A percentile compares a stretch with the other conserved stretches of the same genome.
These are phyloP conservation scores for Beta vulgaris DNA, from an alignment of 148 eudicot genomes.

Conservation along the genomic window DNA sequence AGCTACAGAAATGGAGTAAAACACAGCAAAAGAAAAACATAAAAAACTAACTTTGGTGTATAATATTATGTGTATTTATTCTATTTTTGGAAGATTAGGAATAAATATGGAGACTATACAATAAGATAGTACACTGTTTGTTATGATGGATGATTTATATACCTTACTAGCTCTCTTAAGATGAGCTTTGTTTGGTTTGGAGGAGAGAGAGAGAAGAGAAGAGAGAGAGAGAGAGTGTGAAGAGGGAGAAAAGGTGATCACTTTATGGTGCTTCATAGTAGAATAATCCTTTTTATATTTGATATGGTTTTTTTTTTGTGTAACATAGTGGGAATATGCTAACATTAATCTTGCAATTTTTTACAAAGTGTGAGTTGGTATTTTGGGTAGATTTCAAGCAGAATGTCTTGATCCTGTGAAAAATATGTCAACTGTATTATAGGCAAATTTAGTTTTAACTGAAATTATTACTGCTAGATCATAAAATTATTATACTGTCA, in stretches of 20 bases:
- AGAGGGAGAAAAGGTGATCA: constrained; percentile 11
- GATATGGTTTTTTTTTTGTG: constrained; percentile 1
- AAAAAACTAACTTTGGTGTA: not conserved
- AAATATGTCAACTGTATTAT: not conserved
- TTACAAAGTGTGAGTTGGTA: not conserved
- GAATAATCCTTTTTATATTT: constrained; percentile 30
- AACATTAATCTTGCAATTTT: not conserved
- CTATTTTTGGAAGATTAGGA: constrained; percentile 15
- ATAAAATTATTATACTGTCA: not conserved
- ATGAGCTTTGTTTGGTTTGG: not conserved
- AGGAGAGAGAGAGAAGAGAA: constrained; percentile 7
- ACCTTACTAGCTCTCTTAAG: constrained; percentile 40
- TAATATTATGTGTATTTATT: not conserved
- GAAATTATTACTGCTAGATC: not conserved
- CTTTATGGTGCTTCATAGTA: constrained; percentile 29
- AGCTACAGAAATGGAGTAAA: too few species aligned
- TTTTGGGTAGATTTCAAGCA: not conserved
- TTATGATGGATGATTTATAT: constrained; percentile 41
- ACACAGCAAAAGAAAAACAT: too few species aligned
- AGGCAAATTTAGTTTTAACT: not conserved
- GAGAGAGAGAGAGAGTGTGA: constrained; percentile 21
- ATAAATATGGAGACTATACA: not conserved
- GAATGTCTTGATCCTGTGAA: not conserved
- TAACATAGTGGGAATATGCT: constrained; percentile 20
- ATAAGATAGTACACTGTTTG: constrained; percentile 31